Conservation (phyloP, 345 rosid species). For the Cardamine occulta region DNA sequence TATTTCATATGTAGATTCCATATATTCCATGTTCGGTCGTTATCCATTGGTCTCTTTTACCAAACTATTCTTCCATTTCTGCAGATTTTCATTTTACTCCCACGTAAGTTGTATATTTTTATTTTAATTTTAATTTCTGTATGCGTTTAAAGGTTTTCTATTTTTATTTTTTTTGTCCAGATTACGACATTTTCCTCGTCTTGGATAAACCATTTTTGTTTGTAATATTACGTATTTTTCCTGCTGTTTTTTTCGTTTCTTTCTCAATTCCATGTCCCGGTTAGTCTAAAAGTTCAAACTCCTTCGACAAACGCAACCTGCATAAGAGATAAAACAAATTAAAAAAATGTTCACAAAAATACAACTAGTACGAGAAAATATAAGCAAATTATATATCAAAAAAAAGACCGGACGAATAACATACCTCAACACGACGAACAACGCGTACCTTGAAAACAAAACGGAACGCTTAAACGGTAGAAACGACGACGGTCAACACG, state of each 20-base stretch:
- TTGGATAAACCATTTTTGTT: not conserved
- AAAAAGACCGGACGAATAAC: not conserved
- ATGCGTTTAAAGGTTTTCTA: not conserved
- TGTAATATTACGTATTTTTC: not conserved
- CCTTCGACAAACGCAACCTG: conserved; percentile 31
- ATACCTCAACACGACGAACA: conserved; percentile 36
- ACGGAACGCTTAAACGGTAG: conserved; percentile 7
- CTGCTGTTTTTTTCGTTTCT: not conserved
- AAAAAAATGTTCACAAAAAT: not conserved
- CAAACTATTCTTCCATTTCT: not conserved
- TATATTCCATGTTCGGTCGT: not conserved
- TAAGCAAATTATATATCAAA: not conserved
- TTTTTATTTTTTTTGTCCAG: not conserved
- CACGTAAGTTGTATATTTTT: not conserved
- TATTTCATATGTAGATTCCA: not conserved
- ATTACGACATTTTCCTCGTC: conserved; percentile 1
- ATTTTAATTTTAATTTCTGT: not conserved
- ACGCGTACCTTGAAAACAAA: conserved; percentile 31
- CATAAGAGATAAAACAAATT: not conserved
- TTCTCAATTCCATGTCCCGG: conserved; percentile 10
- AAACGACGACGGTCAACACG: conserved; percentile 33
- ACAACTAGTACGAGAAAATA: not conserved
- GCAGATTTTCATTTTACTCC: not conserved
- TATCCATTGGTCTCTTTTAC: not conserved
- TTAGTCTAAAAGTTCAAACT: conserved; percentile 20